These are phyloP conservation scores for Penicillium sp. DNA, from an alignment of 2,329 filamentous ascomycete genomes.

Conservation along the genomic window DNA sequence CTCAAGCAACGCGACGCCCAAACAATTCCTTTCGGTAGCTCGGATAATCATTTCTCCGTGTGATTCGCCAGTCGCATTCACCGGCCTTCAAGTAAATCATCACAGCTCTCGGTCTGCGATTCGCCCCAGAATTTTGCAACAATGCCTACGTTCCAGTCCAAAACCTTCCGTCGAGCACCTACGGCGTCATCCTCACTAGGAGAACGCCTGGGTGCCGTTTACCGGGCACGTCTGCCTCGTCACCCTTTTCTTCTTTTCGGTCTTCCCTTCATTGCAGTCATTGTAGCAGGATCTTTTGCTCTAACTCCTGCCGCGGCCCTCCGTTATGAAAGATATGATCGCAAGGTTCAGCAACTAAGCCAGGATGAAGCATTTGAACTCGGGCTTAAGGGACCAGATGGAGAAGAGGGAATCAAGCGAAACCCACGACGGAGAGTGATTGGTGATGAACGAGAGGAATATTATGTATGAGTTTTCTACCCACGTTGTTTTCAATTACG, in stretches of 20 bases:
- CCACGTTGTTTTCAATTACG: no score
- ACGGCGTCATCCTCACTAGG: slow-evolving; percentile 53
- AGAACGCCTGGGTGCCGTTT: slow-evolving; percentile 68
- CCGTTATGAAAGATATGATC: slow-evolving; percentile 88
- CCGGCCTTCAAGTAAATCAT: no score
- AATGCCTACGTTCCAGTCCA: slow-evolving; percentile 65
- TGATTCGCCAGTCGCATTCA: background rate
- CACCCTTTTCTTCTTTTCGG: slow-evolving; percentile 93
- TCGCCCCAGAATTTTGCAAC: slow-evolving; percentile 1
- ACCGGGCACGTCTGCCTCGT: slow-evolving; percentile 69
- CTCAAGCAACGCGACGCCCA: slow-evolving; percentile 9
- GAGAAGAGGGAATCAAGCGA: slow-evolving; percentile 71
- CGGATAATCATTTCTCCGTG: slow-evolving; percentile 22
- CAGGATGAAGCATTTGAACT: slow-evolving; percentile 84
- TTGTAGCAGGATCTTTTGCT: slow-evolving; percentile 89
- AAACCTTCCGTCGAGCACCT: slow-evolving; percentile 64
- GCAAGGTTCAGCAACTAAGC: slow-evolving; percentile 79
- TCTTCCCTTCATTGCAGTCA: slow-evolving; percentile 83
- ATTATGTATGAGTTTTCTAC: slow-evolving; percentile 48
- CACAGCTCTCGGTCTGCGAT: no score
- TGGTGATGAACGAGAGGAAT: slow-evolving; percentile 47
- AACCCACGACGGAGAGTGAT: slow-evolving; percentile 45
- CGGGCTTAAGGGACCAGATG: slow-evolving; percentile 61
- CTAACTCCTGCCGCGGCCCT: slow-evolving; percentile 91
- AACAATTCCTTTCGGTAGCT: slow-evolving; percentile 20